These are phyloP conservation scores for Draba incana DNA, from an alignment of 345 rosid species.

Conservation along the genomic window DNA sequence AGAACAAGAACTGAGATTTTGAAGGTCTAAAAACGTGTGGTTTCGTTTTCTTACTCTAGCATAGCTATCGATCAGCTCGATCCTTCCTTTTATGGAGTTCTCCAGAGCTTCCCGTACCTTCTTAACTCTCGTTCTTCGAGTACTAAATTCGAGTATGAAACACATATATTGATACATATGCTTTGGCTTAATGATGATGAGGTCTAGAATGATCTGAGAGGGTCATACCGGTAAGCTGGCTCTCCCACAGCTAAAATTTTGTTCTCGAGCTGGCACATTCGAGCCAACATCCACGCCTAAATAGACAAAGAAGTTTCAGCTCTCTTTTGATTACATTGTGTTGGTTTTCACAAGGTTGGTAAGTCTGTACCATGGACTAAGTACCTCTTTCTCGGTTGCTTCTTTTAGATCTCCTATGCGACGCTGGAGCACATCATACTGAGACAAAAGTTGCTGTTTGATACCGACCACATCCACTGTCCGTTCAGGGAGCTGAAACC, in stretches of 20 bases:
- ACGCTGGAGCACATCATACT: conserved; percentile 80
- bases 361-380: not conserved
- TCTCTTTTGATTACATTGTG: conserved; percentile 3
- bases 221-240: conserved; percentile 82
- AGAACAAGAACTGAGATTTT: not conserved
- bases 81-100: conserved; percentile 70
- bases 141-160: conserved; percentile 45
- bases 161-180: too few species aligned
- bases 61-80: conserved; percentile 90
- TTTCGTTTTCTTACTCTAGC: conserved; percentile 62
- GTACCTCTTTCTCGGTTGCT: conserved; percentile 86
- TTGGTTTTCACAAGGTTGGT: conserved; percentile 2
- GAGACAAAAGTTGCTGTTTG: conserved; percentile 87
- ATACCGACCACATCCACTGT: conserved; percentile 67
- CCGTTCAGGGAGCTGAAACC: conserved; percentile 79
- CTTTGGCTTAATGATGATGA: not conserved
- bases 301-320: conserved; percentile 2
- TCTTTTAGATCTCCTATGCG: conserved; percentile 83
- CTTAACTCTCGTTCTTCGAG: conserved; percentile 75
- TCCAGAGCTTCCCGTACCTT: conserved; percentile 83
- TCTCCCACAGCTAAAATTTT: conserved; percentile 93
- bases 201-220: conserved; percentile 17
- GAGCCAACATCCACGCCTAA: conserved; percentile 96
- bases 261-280: conserved; percentile 97
- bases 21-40: not conserved